A percentile compares a stretch with the other conserved stretches of the same genome.
These are phyloP conservation scores for Chalaropsis ovoidea DNA, from an alignment of 2,329 filamentous ascomycete species.

Conservation along the genomic window DNA sequence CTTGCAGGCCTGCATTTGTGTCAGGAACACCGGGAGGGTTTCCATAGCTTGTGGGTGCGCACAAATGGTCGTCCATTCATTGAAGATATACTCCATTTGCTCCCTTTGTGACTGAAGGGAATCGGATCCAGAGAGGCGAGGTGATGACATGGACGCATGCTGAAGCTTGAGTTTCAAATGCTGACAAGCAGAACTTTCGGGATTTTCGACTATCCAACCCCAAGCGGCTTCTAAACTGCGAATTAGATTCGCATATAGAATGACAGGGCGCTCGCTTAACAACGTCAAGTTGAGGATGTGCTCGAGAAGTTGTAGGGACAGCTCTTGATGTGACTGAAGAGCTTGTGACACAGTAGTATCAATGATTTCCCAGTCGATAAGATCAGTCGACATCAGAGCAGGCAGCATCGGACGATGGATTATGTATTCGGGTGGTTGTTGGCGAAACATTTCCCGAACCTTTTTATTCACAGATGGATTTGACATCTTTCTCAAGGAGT, in stretches of 20 bases:
- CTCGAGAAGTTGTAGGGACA: constrained; percentile 68
- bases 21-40: constrained; percentile 66
- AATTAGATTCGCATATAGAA: constrained; percentile 76
- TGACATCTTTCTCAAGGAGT: constrained; percentile 50
- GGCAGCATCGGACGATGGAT: constrained; percentile 49
- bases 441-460: constrained; percentile 46
- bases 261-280: constrained; percentile 65
- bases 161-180: constrained; percentile 57
- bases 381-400: constrained; percentile 49
- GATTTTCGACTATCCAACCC: constrained; percentile 67
- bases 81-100: constrained; percentile 89
- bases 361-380: constrained; percentile 54
- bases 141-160: constrained; percentile 33
- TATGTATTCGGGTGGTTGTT: constrained; percentile 47
- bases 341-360: constrained; percentile 65
- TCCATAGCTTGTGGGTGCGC: constrained; percentile 67
- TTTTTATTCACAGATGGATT: constrained; percentile 45
- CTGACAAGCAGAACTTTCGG: constrained; percentile 52
- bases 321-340: constrained; percentile 58
- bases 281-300: constrained; percentile 69
- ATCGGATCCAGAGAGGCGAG: constrained; percentile 34
- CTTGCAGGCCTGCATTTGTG: constrained; percentile 66
- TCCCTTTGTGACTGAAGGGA: constrained; percentile 53
- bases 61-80: constrained; percentile 81
- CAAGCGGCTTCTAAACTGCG: constrained; percentile 72